These are phyloP conservation scores for Paramyrothecium roridum DNA, from an alignment of 2,329 filamentous ascomycete species.

Conservation along the genomic window DNA sequence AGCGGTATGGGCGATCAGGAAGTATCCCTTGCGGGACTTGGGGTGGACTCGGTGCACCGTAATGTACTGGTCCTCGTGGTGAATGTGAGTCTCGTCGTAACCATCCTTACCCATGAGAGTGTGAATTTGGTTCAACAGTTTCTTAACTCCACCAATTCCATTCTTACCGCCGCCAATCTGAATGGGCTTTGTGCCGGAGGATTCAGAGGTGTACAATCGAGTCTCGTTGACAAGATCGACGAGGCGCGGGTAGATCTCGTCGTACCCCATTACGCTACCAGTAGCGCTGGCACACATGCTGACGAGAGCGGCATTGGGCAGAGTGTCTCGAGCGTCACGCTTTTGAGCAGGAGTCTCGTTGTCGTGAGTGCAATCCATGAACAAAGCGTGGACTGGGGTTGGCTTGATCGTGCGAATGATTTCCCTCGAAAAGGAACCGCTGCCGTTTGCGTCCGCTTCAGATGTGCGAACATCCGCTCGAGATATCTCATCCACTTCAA, in stretches of 20 bases:
- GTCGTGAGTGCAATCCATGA: conserved; percentile 99
- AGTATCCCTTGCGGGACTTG: conserved; percentile 87
- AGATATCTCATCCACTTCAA: conserved; percentile 85
- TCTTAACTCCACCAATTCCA: conserved; percentile 88
- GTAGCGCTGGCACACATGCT: conserved; percentile 94
- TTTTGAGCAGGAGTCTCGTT: conserved; percentile 97
- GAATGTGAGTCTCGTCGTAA: conserved; percentile 93
- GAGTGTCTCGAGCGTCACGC: conserved; percentile 86
- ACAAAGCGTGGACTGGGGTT: conserved; percentile 87
- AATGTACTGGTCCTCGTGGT: conserved; percentile 94
- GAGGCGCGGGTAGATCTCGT: conserved; percentile 90
- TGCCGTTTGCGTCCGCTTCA: conserved; percentile 25
- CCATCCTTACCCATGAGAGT: conserved; percentile 92
- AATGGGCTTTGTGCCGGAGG: conserved; percentile 58
- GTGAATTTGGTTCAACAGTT: conserved; percentile 91
- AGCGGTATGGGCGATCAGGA: conserved; percentile 92
- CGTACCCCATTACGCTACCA: conserved; percentile 96
- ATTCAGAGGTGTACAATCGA: conserved; percentile 75
- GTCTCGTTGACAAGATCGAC: conserved; percentile 93
- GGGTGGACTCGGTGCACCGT: conserved; percentile 95
- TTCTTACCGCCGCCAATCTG: conserved; percentile 68
- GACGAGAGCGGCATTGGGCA: conserved; percentile 90
- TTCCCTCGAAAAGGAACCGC: conserved; percentile 47
- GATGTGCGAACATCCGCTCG: conserved; percentile 47
- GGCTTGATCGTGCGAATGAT: conserved; percentile 78